Conservation (phyloP, 306 rosid species). For the Aeschynomene evenia region DNA sequence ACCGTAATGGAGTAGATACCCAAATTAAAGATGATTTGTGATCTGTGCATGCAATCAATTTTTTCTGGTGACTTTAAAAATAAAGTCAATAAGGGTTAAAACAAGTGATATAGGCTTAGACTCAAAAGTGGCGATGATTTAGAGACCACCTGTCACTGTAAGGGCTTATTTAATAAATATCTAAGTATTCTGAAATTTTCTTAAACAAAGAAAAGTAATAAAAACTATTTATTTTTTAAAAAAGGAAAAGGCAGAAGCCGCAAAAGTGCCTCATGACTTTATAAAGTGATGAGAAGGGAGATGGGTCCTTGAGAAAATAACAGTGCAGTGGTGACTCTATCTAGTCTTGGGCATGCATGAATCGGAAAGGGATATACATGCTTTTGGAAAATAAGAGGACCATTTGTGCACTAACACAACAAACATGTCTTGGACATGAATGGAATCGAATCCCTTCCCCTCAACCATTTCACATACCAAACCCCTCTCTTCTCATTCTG, state of each 20-base stretch:
- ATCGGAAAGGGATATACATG: conserved; percentile 37
- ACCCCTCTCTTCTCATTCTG: conserved; percentile 20
- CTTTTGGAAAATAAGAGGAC: conserved; percentile 46
- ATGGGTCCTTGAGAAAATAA: conserved; percentile 21
- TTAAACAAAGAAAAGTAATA: too few species aligned
- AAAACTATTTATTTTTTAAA: too few species aligned
- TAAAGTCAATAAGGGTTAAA: too few species aligned
- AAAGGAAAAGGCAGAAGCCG: conserved; percentile 35
- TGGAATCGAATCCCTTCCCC: conserved; percentile 26
- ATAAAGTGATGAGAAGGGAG: conserved; percentile 28
- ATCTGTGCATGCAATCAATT: conserved; percentile 16
- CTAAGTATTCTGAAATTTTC: too few species aligned
- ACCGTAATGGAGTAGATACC: not conserved
- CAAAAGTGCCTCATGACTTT: conserved; percentile 47
- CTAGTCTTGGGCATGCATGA: not conserved
- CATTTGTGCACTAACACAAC: conserved; percentile 40
- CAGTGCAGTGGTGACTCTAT: not conserved
- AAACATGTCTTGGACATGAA: conserved; percentile 54
- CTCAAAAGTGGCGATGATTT: too few species aligned
- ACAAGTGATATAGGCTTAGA: too few species aligned
- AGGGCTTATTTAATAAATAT: too few species aligned
- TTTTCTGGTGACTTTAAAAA: conserved; percentile 16
- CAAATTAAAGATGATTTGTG: not conserved
- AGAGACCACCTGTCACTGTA: too few species aligned
- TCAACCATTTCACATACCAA: not conserved